Base-by-base conservation (phyloP, 2,329 filamentous ascomycete genomes). In the Chrysosporium queenslandicum region DNA sequence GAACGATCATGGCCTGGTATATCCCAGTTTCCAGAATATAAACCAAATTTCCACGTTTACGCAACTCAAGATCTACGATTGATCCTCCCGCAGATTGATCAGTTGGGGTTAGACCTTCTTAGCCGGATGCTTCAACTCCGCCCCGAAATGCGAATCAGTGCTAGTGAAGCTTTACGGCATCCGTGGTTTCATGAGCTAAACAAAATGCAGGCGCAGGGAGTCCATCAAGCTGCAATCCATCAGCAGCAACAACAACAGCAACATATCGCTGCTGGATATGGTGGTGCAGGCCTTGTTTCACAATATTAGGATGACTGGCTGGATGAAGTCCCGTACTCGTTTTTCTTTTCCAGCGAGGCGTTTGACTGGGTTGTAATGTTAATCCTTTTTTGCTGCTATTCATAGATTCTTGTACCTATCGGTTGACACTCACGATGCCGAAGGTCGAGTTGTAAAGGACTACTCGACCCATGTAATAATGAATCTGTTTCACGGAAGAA, bases 1-100 rank as follows among this genome's bases (percentile, higher is more conserved):
- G 92, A 98, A 70, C 83, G 89, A 41, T 89, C 86, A 3, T 98
- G 92, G 92, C 91, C 91, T 0, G 90, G 90, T 39, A 94, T 98
- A 65, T 88, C 85, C 18, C 85, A 91, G 64, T 90, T 94, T 62
- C 89, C 91, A n/a, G 92, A 98, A 70, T 98, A 97, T 77, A 96
- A 97, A 76, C 80, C 83, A 45, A 95, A 85, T 55, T 95, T 95
- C 72, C 89, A 92, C 59, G 87, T 94, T 66, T 97, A 92, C 67
- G 86, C 87, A 12, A 95, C 92, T 1, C 90, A 96, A 66, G 89
- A 96, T 61, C 75, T 97, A 51, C 79, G 86, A 18, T 79, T 84
- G 54, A 92, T 97, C 58, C 76, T 98, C 21, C 90, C 88, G 0
- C 87, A 94, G 64, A 88, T 98, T 62, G 92, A 98, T 63, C 81